Conservation (phyloP, 108 stramenopile genomes). For the Thalassiosira profunda region DNA sequence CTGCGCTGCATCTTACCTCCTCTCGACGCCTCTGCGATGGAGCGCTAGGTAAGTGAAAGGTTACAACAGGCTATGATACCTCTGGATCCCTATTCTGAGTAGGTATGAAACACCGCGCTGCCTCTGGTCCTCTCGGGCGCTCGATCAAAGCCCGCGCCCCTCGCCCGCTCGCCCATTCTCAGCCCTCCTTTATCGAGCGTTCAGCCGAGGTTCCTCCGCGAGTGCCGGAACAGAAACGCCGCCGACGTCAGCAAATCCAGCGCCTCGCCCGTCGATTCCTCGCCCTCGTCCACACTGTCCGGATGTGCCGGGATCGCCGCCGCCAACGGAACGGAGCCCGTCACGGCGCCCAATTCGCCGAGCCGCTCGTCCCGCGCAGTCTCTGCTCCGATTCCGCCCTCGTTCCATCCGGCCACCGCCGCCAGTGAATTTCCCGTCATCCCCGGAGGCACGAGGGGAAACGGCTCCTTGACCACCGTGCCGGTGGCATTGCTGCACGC, state of each 20-base stretch:
- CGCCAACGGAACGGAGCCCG: not conserved
- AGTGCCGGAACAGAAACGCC: constrained; percentile 19
- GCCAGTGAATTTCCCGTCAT: not conserved
- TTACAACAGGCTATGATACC: too few relatives aligned
- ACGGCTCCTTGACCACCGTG: constrained; percentile 25
- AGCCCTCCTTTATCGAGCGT: too few relatives aligned
- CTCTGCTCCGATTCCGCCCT: too few relatives aligned
- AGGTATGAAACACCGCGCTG: too few relatives aligned
- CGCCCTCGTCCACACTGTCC: not conserved
- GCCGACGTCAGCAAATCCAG: constrained; percentile 34
- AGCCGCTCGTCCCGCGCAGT: not conserved
- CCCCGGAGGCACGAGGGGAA: constrained; percentile 20
- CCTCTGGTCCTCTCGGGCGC: too few relatives aligned
- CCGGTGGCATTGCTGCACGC: constrained; percentile 19
- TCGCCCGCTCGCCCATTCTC: too few relatives aligned
- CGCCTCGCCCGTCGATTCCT: too few relatives aligned
- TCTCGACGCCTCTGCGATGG: too few relatives aligned
- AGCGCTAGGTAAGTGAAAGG: too few relatives aligned
- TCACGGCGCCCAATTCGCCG: not conserved
- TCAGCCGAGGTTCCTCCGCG: constrained; percentile 17
- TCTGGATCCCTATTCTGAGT: too few relatives aligned
- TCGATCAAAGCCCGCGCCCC: too few relatives aligned
- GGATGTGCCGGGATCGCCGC: not conserved
- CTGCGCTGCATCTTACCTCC: too few relatives aligned
- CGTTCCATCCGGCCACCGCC: not conserved